Conservation (phyloP, 768 basidiomycete genomes). For the Trametes maxima region DNA sequence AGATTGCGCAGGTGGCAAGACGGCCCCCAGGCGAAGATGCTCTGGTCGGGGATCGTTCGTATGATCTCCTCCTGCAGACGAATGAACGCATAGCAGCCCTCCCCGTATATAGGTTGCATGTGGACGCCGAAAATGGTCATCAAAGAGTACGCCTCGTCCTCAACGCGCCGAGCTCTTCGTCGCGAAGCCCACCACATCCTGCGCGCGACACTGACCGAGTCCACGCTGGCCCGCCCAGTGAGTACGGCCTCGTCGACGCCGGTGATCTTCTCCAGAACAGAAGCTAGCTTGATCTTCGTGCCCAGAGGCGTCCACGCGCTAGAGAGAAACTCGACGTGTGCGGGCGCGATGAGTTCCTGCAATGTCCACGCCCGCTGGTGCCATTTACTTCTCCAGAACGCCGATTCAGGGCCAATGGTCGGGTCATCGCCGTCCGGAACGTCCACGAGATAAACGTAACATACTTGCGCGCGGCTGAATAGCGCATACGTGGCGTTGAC, state of each 20-base stretch:
- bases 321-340: neutral
- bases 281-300: neutral
- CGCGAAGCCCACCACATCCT: constrained; percentile 8
- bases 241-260: neutral
- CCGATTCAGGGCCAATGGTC: too few relatives aligned
- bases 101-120: constrained; percentile 9
- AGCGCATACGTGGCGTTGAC: constrained; percentile 4
- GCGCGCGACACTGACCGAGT: neutral
- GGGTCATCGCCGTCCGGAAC: neutral
- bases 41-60: constrained; percentile 13
- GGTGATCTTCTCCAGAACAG: neutral
- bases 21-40: constrained; percentile 9
- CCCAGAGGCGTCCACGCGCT: neutral
- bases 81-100: constrained; percentile 2
- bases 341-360: constrained; percentile 7
- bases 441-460: neutral
- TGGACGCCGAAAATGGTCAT: constrained; percentile 10
- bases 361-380: constrained; percentile 1
- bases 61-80: constrained; percentile 13
- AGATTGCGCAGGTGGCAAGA: neutral
- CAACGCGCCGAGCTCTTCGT: neutral
- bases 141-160: constrained; percentile 13
- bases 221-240: neutral
- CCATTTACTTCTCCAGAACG: neutral
- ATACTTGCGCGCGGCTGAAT: neutral